Percentiles rank a stretch among this genome's conserved stretches.
Evolutionary conservation across 2,329 filamentous ascomycete species (phyloP).

Genomic region (Cercospora sp.): DNA sequence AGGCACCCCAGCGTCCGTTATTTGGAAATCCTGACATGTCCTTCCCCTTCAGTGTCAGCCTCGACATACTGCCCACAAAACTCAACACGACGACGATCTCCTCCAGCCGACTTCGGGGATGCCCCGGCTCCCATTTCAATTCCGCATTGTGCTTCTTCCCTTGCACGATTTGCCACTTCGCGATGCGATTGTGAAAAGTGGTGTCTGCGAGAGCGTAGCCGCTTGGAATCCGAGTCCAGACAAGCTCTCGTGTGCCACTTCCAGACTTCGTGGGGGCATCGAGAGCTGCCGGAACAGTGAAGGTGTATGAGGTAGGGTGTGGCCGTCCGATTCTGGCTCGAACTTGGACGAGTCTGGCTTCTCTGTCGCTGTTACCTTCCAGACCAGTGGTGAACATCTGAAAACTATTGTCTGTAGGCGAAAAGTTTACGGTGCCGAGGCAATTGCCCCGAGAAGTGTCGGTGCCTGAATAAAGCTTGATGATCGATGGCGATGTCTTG

Average conservation of each 20-base stretch:
- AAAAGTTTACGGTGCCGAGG: not conserved
- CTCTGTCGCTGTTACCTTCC: slow-evolving; percentile 2
- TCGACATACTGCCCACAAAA: slow-evolving; percentile 17
- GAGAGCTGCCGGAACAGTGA: not conserved
- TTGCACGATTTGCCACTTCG: slow-evolving; percentile 6
- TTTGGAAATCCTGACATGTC: slow-evolving; percentile 4
- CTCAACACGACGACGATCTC: slow-evolving; percentile 16
- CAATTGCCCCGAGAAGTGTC: not conserved
- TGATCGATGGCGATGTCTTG: slow-evolving; percentile 9
- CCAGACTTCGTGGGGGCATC: not conserved
- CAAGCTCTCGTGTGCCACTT: slow-evolving; percentile 1
- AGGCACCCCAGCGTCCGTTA: slow-evolving; percentile 17
- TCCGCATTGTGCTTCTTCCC: slow-evolving; percentile 11
- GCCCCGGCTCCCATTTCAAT: slow-evolving; percentile 4
- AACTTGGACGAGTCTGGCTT: slow-evolving; percentile 10
- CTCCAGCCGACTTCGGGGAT: slow-evolving; percentile 7
- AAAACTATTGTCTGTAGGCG: not conserved
- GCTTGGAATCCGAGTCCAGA: slow-evolving; percentile 7
- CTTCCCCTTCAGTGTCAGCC: slow-evolving; percentile 19
- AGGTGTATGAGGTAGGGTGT: slow-evolving; percentile 8
- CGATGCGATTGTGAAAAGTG: slow-evolving; percentile 7
- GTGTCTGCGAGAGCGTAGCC: slow-evolving; percentile 17
- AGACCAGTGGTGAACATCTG: not conserved
- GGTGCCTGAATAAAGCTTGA: slow-evolving; percentile 8
- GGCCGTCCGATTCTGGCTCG: slow-evolving; percentile 8